Conservation (phyloP, 805 yeast species). For the Kluyveromyces lactis region DNA sequence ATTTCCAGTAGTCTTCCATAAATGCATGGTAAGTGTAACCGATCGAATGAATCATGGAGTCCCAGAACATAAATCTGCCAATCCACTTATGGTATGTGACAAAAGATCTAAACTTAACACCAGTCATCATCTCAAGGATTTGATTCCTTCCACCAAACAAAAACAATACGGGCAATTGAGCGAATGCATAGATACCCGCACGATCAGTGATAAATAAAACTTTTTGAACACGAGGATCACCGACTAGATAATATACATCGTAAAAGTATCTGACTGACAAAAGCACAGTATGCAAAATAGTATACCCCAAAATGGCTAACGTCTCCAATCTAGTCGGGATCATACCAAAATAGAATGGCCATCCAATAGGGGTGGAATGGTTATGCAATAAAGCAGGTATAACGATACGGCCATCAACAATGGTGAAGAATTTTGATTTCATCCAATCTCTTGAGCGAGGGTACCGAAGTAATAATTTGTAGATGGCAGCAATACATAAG, state of each 20-base stretch:
- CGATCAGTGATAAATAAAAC: constrained; percentile 35
- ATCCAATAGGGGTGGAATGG: constrained; percentile 15
- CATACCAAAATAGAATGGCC: constrained; percentile 10
- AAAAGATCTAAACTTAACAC: constrained; percentile 55
- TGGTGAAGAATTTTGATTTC: neutral
- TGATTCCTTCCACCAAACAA: constrained; percentile 69
- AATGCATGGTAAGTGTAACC: constrained; percentile 32
- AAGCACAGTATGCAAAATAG: constrained; percentile 11
- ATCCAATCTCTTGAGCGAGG: neutral
- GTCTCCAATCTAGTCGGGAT: constrained; percentile 20
- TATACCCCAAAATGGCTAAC: constrained; percentile 11
- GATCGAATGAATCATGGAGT: constrained; percentile 32
- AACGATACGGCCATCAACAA: constrained; percentile 11
- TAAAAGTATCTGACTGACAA: constrained; percentile 10
- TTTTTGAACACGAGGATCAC: constrained; percentile 10
- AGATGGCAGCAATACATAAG: constrained; percentile 5
- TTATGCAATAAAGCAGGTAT: constrained; percentile 12
- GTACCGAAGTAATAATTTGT: constrained; percentile 2
- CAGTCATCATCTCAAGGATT: constrained; percentile 49
- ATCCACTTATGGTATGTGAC: constrained; percentile 57
- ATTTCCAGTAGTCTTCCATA: constrained; percentile 5
- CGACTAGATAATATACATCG: constrained; percentile 13
- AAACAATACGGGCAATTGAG: constrained; percentile 44
- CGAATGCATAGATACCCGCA: constrained; percentile 37
- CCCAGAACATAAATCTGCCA: constrained; percentile 31